These are phyloP conservation scores for Ministeria vibrans DNA, from an alignment of 78 protist genomes.

Conservation along the genomic window DNA sequence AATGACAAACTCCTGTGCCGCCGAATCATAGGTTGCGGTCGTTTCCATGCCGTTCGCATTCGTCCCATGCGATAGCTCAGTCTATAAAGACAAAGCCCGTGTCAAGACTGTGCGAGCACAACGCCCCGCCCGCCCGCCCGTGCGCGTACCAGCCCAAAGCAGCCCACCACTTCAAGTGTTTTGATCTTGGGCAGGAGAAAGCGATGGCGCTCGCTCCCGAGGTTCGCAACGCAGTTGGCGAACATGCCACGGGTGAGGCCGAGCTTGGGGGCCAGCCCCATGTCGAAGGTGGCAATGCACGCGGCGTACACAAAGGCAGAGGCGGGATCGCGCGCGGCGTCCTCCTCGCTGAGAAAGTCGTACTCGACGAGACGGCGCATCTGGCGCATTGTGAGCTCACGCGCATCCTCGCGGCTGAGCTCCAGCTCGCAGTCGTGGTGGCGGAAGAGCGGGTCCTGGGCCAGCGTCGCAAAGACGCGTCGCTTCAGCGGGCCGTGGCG, in stretches of 20 bases:
- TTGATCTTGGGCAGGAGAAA: not conserved
- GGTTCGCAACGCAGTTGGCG: not conserved
- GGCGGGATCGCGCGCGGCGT: not conserved
- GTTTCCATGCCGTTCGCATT: conserved; percentile 43
- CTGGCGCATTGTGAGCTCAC: not conserved
- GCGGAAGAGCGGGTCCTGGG: not conserved
- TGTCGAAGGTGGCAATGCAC: not conserved
- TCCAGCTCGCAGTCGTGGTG: not conserved
- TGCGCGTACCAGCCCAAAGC: not conserved
- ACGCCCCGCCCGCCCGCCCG: not conserved
- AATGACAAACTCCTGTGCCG: conserved; percentile 22
- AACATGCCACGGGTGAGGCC: not conserved
- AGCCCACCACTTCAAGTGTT: not conserved
- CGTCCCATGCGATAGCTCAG: conserved; percentile 25
- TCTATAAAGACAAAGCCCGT: not conserved
- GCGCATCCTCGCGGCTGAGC: not conserved
- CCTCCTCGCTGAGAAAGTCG: not conserved
- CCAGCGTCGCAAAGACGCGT: not conserved
- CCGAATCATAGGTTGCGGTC: conserved; percentile 31
- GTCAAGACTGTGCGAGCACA: not conserved
- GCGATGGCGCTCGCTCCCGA: not conserved
- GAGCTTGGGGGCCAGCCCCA: not conserved
- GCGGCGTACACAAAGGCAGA: not conserved
- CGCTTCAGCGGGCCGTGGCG: not conserved
- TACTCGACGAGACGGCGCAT: not conserved